These are phyloP conservation scores for Danielia reshetovae DNA, from an alignment of 805 yeast species.

Conservation along the genomic window DNA sequence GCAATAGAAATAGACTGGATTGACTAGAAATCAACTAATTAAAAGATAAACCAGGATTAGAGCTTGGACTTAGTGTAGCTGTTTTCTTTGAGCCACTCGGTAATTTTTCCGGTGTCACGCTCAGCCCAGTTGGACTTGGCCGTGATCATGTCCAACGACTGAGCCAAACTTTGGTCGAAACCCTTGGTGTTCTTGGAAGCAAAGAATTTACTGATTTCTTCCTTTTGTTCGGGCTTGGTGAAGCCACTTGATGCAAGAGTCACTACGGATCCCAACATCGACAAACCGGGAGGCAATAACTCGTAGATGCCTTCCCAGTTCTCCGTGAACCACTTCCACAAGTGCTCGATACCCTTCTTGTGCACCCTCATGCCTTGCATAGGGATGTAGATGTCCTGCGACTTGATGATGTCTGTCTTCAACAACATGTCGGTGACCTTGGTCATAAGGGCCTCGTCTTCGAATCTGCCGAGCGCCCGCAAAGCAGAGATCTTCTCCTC, in stretches of 20 bases:
- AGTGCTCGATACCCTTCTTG: slow-evolving; percentile 58
- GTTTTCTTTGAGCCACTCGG: slow-evolving; percentile 44
- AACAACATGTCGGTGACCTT: slow-evolving; percentile 55
- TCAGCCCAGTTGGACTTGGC: slow-evolving; percentile 55
- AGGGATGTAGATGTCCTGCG: slow-evolving; percentile 75
- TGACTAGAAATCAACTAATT: too few species aligned
- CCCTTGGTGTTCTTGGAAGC: slow-evolving; percentile 55
- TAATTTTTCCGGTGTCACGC: slow-evolving; percentile 48
- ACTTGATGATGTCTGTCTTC: slow-evolving; percentile 53
- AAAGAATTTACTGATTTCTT: slow-evolving; percentile 50
- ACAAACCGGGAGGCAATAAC: slow-evolving; percentile 73
- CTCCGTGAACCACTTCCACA: slow-evolving; percentile 68
- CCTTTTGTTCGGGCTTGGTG: slow-evolving; percentile 51
- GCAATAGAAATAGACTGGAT: background rate
- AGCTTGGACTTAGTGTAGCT: too few species aligned
- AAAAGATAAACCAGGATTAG: too few species aligned
- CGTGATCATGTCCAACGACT: slow-evolving; percentile 56
- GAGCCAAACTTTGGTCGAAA: slow-evolving; percentile 61
- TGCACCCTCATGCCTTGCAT: slow-evolving; percentile 67
- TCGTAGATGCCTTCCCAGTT: slow-evolving; percentile 71
- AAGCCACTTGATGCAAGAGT: slow-evolving; percentile 57
- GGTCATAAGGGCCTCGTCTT: slow-evolving; percentile 46
- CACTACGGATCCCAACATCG: slow-evolving; percentile 77
- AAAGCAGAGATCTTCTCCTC: slow-evolving; percentile 72
- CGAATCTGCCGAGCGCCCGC: slow-evolving; percentile 63